These are phyloP conservation scores for Trichoderma reesei DNA, from an alignment of 495 filamentous ascomycete genomes.

Conservation along the genomic window DNA sequence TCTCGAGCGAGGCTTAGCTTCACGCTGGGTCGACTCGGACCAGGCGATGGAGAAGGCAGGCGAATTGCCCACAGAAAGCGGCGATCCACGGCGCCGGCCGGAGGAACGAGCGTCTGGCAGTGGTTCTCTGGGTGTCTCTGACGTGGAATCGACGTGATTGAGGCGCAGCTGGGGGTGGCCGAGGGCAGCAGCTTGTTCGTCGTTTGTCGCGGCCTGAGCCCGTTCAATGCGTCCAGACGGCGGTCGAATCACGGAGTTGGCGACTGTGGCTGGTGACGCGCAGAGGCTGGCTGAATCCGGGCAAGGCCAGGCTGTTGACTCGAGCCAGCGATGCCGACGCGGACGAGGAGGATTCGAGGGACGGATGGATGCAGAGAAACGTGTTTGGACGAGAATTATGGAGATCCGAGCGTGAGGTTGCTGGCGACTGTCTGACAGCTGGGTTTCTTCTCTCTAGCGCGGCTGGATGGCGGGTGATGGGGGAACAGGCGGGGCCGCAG, in stretches of 20 bases:
- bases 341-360: not conserved
- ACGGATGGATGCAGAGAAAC: not conserved
- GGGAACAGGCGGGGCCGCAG: not conserved
- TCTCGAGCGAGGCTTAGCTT: not conserved
- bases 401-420: not conserved
- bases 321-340: not conserved
- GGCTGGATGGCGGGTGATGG: not conserved
- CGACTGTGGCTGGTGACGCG: not conserved
- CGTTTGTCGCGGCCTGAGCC: not conserved
- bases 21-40: not conserved
- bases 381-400: constrained; percentile 3
- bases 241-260: not conserved
- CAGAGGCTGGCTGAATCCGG: not conserved
- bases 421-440: not conserved
- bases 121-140: not conserved
- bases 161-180: not conserved
- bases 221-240: no score
- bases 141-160: not conserved
- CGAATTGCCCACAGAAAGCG: constrained; percentile 1
- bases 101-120: not conserved
- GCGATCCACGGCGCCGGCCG: not conserved
- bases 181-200: not conserved
- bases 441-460: not conserved
- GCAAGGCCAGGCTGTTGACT: not conserved
- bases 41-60: not conserved